A percentile compares a stretch with the other conserved stretches of the same genome.
Evolutionary conservation across 345 rosid genomes (phyloP).

Genomic region (thale cress (Arabidopsis thaliana)): TAIR10.1 NC_003076.8:7898001-7898500

Average conservation of each 20-base stretch:
- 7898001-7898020: conserved; percentile 15
- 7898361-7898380: neutral
- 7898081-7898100: conserved; percentile 18
- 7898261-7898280: conserved; percentile 96
- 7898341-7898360: conserved; percentile 4
- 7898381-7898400: conserved; percentile 17
- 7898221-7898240: conserved; percentile 96
- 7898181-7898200: conserved; percentile 5
- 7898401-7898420: neutral
- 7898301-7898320: conserved; percentile 94
- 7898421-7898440: neutral
- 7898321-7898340: conserved; percentile 31
- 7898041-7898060: conserved; percentile 2
- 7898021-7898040: neutral
- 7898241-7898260: conserved; percentile 94
- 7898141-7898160: conserved; percentile 18
- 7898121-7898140: conserved; percentile 21
- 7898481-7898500: neutral
- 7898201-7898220: conserved; percentile 85
- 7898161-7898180: neutral
- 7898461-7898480: neutral
- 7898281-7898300: conserved; percentile 94
- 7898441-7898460: conserved; percentile 6
- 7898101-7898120: neutral
- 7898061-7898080: neutral